Evolutionary conservation across 73 alveolate genomes (phyloP).

Genomic region (Paramecium octaurelia): DNA sequence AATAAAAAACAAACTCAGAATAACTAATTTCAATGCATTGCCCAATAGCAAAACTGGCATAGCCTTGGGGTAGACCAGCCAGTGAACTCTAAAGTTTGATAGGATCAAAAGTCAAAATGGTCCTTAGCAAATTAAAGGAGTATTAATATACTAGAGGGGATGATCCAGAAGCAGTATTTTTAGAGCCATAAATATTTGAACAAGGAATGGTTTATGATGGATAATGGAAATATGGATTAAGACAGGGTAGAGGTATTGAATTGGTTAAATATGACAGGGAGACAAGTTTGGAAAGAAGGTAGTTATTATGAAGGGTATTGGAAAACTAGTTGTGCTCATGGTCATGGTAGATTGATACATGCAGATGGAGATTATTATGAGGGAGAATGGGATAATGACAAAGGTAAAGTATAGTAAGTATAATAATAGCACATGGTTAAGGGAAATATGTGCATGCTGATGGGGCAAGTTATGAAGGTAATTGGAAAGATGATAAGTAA

Average conservation of each 20-base stretch:
- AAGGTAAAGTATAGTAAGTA: neutral
- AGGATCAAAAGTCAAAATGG: neutral
- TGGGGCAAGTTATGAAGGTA: conserved; percentile 82
- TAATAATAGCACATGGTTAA: conserved; percentile 54
- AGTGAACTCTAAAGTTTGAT: neutral
- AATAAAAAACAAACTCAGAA: neutral
- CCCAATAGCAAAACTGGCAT: neutral
- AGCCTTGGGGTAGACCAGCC: conserved; percentile 13
- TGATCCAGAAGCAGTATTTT: conserved; percentile 46
- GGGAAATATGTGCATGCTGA: conserved; percentile 67
- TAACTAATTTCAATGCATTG: neutral
- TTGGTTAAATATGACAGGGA: conserved; percentile 33
- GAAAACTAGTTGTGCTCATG: conserved; percentile 78
- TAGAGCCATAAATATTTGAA: conserved; percentile 37
- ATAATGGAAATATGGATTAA: conserved; percentile 63
- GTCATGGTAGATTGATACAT: conserved; percentile 80
- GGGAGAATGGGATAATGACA: conserved; percentile 71
- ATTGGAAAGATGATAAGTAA: conserved; percentile 79
- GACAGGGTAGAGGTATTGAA: conserved; percentile 60
- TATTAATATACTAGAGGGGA: neutral
- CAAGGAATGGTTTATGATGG: conserved; percentile 66
- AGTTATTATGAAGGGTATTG: conserved; percentile 78
- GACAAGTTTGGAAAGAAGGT: conserved; percentile 75
- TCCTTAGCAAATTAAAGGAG: neutral
- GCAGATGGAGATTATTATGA: conserved; percentile 74